Evolutionary conservation across 1,284 basidiomycete genomes (phyloP), one percentile per base, ranked within the genome.

Genomic region (Sparassis latifolia): DNA sequence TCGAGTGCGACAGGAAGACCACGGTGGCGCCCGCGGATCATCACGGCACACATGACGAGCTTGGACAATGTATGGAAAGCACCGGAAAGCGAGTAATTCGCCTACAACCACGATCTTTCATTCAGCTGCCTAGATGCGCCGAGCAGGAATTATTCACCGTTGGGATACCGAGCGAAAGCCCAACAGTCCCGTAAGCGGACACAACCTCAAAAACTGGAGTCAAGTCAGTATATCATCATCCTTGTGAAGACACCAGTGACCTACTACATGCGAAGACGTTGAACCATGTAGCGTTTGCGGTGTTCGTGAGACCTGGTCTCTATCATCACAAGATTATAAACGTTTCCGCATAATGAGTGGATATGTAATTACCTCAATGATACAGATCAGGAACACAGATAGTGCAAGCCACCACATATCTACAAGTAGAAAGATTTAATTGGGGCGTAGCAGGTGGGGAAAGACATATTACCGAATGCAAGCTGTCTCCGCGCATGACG

Each of bases 331-430:
- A 37, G 35, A 12, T 37, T 37, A 37, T 37, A 37, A 37, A 37
- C 6, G 35, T 37, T 37, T 37, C 35, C 35, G 12, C 35, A 6
- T 7, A 12, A 37, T 12, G 35, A 20, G 20, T 20, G 20, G 20
- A 20, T 20, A 20, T 20, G 20, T 20, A 52, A 76, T 53, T 56
- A 87, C 87, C 77, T 96, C 93, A 51, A 93, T 84, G 54, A 95
- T 92, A 63, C 92, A 95, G 33, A 95, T 71, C 2, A 93, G 66
- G 65, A 90, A 89, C 20, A 93, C 65, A 0, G 88, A 87, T 6
- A 89, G 66, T 0, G 77, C 85, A 3, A 94, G 66, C 90, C 90
- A 94, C 91, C 91, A 93, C 79, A 92, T 92, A 69, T 93, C 90
- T 89, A 56, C 20, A 20, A 20, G 20, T 20, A 6, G 12, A 52